phyloP scores from a whole-genome alignment of 1,284 basidiomycete genomes.

The Cystobasidium sp. region DNA sequence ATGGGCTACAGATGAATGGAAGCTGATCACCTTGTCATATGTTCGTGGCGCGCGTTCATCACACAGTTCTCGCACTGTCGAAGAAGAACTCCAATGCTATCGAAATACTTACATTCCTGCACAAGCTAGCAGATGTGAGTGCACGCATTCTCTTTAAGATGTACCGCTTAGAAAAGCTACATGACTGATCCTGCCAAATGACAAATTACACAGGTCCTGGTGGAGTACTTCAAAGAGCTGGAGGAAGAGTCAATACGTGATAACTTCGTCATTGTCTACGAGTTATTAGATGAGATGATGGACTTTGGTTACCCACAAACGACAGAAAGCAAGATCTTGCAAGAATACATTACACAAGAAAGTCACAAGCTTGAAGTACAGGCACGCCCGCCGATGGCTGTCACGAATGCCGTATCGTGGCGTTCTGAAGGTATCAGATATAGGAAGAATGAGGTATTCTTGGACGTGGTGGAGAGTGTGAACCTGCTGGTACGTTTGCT shows the following conservation, averaged over 20 bases:
- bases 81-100: conserved; percentile 96
- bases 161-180: neutral
- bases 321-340: conserved; percentile 97
- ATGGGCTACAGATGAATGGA: neutral
- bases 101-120: conserved; percentile 95
- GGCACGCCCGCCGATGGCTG: conserved; percentile 91
- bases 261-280: conserved; percentile 98
- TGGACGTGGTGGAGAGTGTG: conserved; percentile 97
- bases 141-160: neutral
- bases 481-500: conserved; percentile 84
- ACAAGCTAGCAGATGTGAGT: conserved; percentile 71
- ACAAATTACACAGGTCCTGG: conserved; percentile 70
- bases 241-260: conserved; percentile 99
- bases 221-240: conserved; percentile 99
- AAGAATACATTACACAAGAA: conserved; percentile 98
- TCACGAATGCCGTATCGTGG: conserved; percentile 99
- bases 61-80: conserved; percentile 90
- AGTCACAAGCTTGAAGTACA: conserved; percentile 98
- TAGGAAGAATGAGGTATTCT: conserved; percentile 98
- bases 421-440: conserved; percentile 96
- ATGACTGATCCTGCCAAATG: neutral
- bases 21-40: conserved; percentile 2
- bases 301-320: conserved; percentile 99
- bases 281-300: conserved; percentile 99
- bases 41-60: conserved; percentile 15